phyloP scores from a whole-genome alignment of 805 yeast species.

The Nakazawaea ishiwadae region DNA sequence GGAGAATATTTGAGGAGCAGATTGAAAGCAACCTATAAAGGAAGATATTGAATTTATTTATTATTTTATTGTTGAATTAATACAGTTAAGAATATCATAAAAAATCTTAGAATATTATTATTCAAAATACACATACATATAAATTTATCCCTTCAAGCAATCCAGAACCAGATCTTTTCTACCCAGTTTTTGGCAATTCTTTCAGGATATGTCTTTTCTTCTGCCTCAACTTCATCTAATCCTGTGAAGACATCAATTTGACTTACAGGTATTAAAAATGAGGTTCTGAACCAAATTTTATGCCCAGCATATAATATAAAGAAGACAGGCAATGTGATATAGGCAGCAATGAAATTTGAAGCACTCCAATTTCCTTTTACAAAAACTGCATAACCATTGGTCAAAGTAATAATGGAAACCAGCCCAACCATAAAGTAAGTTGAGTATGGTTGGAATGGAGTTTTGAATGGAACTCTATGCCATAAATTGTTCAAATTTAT shows the following conservation, averaged over 20 bases:
- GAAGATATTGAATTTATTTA: slow-evolving; percentile 2
- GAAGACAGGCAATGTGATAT: slow-evolving; percentile 59
- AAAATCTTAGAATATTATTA: too few relatives aligned
- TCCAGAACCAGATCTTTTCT: slow-evolving; percentile 46
- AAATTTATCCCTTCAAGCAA: too few relatives aligned
- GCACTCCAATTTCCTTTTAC: slow-evolving; percentile 44
- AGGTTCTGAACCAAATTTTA: slow-evolving; percentile 40
- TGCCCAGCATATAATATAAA: slow-evolving; percentile 54
- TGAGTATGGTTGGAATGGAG: slow-evolving; percentile 53
- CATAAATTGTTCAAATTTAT: slow-evolving; percentile 44
- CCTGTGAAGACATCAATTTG: slow-evolving; percentile 61
- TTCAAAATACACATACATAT: too few relatives aligned
- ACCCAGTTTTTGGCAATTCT: slow-evolving; percentile 34
- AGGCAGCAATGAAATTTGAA: slow-evolving; percentile 66
- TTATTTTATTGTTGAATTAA: too few relatives aligned
- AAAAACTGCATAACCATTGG: slow-evolving; percentile 71
- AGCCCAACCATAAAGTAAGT: slow-evolving; percentile 49
- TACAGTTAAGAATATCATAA: too few relatives aligned
- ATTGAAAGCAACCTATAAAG: slow-evolving; percentile 57
- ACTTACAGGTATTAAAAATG: slow-evolving; percentile 45
- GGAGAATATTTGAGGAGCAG: slow-evolving; percentile 60
- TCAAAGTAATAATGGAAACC: slow-evolving; percentile 49
- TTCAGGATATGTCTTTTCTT: slow-evolving; percentile 33
- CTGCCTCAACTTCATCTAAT: slow-evolving; percentile 54
- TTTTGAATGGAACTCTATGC: slow-evolving; percentile 55